These are phyloP conservation scores for Magnolia changhungtana DNA, from an alignment of 164 flowering plant species.

Conservation along the genomic window DNA sequence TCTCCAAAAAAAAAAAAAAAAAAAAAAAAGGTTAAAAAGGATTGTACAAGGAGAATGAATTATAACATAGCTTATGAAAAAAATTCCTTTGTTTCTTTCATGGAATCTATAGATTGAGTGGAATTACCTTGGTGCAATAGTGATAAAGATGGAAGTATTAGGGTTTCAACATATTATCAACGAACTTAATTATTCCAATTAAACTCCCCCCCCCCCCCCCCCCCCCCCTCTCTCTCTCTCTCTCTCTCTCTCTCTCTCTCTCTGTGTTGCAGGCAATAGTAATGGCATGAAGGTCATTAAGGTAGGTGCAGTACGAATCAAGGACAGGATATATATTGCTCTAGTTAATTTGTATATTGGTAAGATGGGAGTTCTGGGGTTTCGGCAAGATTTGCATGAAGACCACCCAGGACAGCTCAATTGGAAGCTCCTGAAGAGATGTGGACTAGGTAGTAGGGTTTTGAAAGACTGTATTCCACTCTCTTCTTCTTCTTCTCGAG, in stretches of 20 bases:
- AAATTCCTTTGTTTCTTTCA: background rate
- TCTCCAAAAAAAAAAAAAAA: no score
- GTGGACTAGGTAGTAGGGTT: background rate
- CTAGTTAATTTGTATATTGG: background rate
- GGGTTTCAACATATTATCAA: background rate
- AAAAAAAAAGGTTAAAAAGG: no score
- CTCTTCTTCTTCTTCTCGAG: background rate
- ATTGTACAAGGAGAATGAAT: no score
- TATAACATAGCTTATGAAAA: no score
- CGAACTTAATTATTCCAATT: background rate
- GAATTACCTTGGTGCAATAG: background rate
- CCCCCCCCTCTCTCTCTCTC: background rate
- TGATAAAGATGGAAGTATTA: background rate
- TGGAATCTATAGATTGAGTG: background rate
- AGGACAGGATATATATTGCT: background rate
- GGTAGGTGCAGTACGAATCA: background rate
- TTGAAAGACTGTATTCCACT: background rate
- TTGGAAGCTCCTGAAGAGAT: background rate
- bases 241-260: slow-evolving; percentile 1
- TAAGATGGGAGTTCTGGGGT: background rate
- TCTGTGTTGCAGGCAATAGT: background rate
- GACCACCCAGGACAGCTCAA: background rate
- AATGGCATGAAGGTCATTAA: background rate
- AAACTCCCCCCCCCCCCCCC: background rate
- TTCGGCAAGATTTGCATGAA: background rate